Evolutionary conservation across 2,329 filamentous ascomycete genomes (phyloP), one percentile per base, ranked within the genome.

Genomic region (Ilyonectria destructans): DNA sequence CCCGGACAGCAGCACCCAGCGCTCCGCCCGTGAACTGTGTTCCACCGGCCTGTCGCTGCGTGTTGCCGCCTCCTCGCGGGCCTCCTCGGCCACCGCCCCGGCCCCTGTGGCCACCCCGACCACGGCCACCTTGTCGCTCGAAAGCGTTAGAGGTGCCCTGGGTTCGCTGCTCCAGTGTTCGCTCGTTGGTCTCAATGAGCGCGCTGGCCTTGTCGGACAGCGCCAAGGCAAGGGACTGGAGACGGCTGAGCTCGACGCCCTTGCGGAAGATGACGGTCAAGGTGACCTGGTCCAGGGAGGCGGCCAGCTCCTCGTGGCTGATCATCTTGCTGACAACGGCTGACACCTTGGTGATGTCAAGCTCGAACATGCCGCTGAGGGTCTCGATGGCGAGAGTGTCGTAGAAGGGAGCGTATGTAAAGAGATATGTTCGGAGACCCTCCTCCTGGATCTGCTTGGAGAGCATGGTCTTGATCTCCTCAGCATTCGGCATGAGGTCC

Each of bases 311-410:
- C 84, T 99, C 96, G 86, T 99, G 96, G 78, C 95, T 97, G 82
- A 99, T 98, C 96, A 99, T 99, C 87, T 97, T 97, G 88, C 94
- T 97, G 78, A 99, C 91, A 63, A 99, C 91, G 40, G 96, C 95
- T n/a, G 93, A 88, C 58, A 98, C 95, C 89, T 98, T 98, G 85
- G 92, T 90, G 75, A 92, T 86, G 65, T 95, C 89, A 26, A 99
- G 91, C 84, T 99, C 96, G 82, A 99, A 99, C 96, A 99, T 99
- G 74, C 86, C 87, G 70, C 94, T 92, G 69, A 99, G 89, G 26
- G 95, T 97, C 74, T 90, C 87, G 75, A 98, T 88, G 68, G 95
- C 92, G 68, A 99, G 90, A 23, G 96, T 98, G 85, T 99, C 96
- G 87, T 99, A 99, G 89, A 97, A 99, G 61, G 96, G 96, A 43